A percentile compares a stretch with the other conserved stretches of the same genome.
Conservation (phyloP, 225 moss, liverwort and hornwort species). For the Bryoerythrophyllum caledonicum region DNA sequence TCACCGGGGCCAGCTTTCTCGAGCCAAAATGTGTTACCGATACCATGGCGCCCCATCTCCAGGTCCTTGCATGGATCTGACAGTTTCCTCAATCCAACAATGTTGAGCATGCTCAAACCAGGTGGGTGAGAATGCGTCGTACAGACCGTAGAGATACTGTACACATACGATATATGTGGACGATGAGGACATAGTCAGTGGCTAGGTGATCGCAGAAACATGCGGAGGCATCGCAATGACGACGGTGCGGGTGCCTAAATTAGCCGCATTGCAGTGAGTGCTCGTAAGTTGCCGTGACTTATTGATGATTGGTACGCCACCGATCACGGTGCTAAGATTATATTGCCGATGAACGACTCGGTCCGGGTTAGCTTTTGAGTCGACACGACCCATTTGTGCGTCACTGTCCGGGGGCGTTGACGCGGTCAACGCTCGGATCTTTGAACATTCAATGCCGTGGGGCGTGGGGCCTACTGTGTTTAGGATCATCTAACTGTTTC, state of each 20-base stretch:
- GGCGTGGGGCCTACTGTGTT: slow-evolving; percentile 47
- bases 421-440: slow-evolving; percentile 50
- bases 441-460: slow-evolving; percentile 48
- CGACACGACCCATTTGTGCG: slow-evolving; percentile 35
- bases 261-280: neutral
- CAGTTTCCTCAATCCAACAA: too few relatives aligned
- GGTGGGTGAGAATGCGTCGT: neutral
- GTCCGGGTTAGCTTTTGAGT: slow-evolving; percentile 16
- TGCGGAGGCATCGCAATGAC: slow-evolving; percentile 11
- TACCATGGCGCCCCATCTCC: too few relatives aligned
- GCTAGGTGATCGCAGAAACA: neutral
- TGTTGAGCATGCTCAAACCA: too few relatives aligned
- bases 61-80: too few relatives aligned
- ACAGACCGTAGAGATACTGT: neutral
- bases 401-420: slow-evolving; percentile 29
- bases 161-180: too few relatives aligned
- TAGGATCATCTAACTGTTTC: slow-evolving; percentile 48
- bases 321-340: slow-evolving; percentile 21
- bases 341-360: slow-evolving; percentile 21
- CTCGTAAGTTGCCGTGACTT: slow-evolving; percentile 1
- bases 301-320: slow-evolving; percentile 14
- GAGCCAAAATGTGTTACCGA: too few relatives aligned
- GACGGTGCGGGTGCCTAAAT: slow-evolving; percentile 3
- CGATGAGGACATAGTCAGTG: neutral
- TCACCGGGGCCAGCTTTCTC: too few relatives aligned